phyloP scores from a whole-genome alignment of 495 filamentous ascomycete species.

The Tuber aestivum region DNA sequence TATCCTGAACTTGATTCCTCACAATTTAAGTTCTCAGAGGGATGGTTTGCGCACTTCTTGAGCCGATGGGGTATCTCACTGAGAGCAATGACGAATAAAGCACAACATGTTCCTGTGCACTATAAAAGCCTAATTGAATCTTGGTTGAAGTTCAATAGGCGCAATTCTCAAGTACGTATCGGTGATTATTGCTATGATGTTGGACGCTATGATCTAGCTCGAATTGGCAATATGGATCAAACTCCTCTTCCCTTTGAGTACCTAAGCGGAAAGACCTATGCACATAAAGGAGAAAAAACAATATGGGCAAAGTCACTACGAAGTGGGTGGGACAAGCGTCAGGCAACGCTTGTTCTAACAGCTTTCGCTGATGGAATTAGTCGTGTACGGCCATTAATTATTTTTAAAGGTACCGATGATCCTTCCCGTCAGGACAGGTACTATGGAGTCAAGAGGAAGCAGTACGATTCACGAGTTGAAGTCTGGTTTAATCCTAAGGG shows the following conservation, averaged over 20 bases:
- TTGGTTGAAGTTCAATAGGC: background rate
- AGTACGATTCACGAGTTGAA: background rate
- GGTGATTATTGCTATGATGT: background rate
- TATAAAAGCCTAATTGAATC: background rate
- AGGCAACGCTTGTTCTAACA: background rate
- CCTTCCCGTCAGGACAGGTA: background rate
- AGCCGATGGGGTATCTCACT: background rate
- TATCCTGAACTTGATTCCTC: background rate
- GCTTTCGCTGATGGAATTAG: background rate
- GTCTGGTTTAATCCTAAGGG: conserved; percentile 2
- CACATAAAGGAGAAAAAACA: background rate
- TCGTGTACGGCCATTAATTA: background rate
- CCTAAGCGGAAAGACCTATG: conserved; percentile 3
- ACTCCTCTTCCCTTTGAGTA: no score
- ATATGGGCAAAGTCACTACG: background rate
- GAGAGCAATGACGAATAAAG: conserved; percentile 2
- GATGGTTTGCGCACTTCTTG: conserved; percentile 1
- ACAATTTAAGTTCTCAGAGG: background rate
- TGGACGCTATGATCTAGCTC: background rate
- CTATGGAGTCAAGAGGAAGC: background rate
- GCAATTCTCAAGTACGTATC: background rate
- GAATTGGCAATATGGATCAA: no score
- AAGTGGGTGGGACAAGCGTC: conserved; percentile 10
- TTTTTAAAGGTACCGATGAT: conserved; percentile 1
- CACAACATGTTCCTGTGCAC: background rate